These are phyloP conservation scores for Balakata baccata DNA, from an alignment of 345 rosid genomes.

Conservation along the genomic window DNA sequence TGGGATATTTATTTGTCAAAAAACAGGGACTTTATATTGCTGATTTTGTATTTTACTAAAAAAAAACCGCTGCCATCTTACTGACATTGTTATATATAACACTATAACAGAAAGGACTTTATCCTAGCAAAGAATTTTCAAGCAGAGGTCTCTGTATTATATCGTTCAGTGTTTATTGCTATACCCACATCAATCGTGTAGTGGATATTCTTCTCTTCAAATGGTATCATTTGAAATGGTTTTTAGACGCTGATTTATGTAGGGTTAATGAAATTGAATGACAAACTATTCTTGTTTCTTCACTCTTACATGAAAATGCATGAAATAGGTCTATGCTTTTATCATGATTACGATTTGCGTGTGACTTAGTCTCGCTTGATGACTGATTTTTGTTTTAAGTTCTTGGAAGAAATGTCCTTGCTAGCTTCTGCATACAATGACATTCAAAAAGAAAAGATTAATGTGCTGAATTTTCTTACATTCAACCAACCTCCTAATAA, in stretches of 20 bases:
- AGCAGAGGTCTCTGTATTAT: background rate
- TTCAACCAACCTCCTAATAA: background rate
- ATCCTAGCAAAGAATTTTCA: background rate
- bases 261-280: background rate
- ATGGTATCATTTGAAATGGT: background rate
- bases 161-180: background rate
- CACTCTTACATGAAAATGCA: background rate
- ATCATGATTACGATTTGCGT: background rate
- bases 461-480: background rate
- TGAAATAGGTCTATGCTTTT: background rate
- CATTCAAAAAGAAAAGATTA: background rate
- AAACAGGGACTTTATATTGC: background rate
- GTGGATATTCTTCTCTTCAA: background rate
- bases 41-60: background rate
- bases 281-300: background rate
- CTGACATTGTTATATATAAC: background rate
- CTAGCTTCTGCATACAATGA: background rate
- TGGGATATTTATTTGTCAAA: background rate
- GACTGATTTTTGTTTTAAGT: background rate
- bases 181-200: background rate
- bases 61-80: background rate
- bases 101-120: background rate
- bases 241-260: background rate
- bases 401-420: background rate
- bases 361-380: background rate